Percentiles rank a stretch among this genome's conserved stretches.
Conservation (phyloP, 2,329 filamentous ascomycete genomes). For the Monilinia polystroma region DNA sequence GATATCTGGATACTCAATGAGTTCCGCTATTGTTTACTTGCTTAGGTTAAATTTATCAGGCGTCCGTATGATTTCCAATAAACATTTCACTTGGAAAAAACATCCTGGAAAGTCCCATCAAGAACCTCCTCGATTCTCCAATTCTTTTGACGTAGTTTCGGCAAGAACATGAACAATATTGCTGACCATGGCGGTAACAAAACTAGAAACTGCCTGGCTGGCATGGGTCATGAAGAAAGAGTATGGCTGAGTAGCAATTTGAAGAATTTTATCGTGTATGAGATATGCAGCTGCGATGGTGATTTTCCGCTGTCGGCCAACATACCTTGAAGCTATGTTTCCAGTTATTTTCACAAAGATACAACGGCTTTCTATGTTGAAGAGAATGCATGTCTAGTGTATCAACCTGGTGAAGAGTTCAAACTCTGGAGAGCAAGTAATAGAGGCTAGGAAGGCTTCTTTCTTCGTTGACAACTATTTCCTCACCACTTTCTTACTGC, state of each 20-base stretch:
- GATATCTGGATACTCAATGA: conserved; percentile 47
- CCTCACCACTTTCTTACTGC: conserved; percentile 27
- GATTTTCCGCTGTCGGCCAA: conserved; percentile 49
- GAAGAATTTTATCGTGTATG: conserved; percentile 33
- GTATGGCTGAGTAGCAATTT: conserved; percentile 27
- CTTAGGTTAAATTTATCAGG: conserved; percentile 42
- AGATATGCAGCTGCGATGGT: conserved; percentile 46
- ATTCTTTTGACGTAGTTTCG: conserved; percentile 56
- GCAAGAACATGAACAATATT: conserved; percentile 44
- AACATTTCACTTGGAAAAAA: conserved; percentile 47
- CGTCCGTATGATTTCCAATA: conserved; percentile 43
- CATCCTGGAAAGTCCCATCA: conserved; percentile 48
- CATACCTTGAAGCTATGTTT: conserved; percentile 46
- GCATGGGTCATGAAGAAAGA: conserved; percentile 27
- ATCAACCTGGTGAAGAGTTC: conserved; percentile 24
- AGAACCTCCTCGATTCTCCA: conserved; percentile 42
- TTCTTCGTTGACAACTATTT: background rate
- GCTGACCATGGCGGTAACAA: conserved; percentile 44
- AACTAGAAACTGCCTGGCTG: conserved; percentile 26
- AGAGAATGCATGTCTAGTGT: conserved; percentile 27
- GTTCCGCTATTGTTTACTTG: conserved; percentile 50
- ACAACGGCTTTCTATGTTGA: conserved; percentile 51
- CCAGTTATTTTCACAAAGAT: conserved; percentile 51
- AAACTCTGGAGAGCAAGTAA: conserved; percentile 16
- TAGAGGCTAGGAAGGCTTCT: conserved; percentile 1